Percentiles rank a stretch among this genome's conserved stretches.
Evolutionary conservation across 2,329 filamentous ascomycete species (phyloP).

Genomic region (Pezicula neosporulosa): DNA sequence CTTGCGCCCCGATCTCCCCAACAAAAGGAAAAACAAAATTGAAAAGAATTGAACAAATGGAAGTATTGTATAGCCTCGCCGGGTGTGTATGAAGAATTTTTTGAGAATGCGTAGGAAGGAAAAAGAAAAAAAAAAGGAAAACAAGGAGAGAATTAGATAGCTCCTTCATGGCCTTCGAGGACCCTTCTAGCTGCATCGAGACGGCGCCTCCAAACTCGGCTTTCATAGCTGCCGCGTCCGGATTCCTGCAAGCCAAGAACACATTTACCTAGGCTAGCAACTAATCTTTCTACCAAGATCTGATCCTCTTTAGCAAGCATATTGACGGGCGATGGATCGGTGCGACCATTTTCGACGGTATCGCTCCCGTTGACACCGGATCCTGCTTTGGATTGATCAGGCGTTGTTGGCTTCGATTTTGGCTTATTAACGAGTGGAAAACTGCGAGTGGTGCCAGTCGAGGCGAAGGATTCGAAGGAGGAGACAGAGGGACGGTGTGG

Average conservation of each 20-base stretch:
- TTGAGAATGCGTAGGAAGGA: no score
- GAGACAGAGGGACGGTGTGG: slow-evolving; percentile 54
- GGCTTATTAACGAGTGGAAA: slow-evolving; percentile 57
- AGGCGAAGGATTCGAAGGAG: slow-evolving; percentile 39
- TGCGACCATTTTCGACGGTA: slow-evolving; percentile 9
- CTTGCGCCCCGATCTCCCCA: no score
- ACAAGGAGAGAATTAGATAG: slow-evolving; percentile 14
- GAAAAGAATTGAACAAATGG: no score
- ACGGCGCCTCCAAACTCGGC: slow-evolving; percentile 62
- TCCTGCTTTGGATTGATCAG: slow-evolving; percentile 2
- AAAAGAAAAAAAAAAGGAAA: no score
- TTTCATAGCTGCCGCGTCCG: slow-evolving; percentile 52
- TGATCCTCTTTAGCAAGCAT: slow-evolving; percentile 48
- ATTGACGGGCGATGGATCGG: slow-evolving; percentile 22
- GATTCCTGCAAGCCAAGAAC: slow-evolving; percentile 55
- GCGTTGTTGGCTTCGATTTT: slow-evolving; percentile 23
- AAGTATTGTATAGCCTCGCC: no score
- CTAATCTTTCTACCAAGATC: slow-evolving; percentile 54
- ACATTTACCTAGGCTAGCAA: slow-evolving; percentile 57
- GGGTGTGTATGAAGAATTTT: no score
- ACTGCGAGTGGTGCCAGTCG: slow-evolving; percentile 54
- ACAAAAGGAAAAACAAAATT: no score
- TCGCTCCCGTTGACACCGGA: slow-evolving; percentile 15
- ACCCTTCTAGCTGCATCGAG: slow-evolving; percentile 72
- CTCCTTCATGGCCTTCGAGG: slow-evolving; percentile 64